Conservation (phyloP, 176 grass and related monocot genomes). For the Triticum urartu region DNA sequence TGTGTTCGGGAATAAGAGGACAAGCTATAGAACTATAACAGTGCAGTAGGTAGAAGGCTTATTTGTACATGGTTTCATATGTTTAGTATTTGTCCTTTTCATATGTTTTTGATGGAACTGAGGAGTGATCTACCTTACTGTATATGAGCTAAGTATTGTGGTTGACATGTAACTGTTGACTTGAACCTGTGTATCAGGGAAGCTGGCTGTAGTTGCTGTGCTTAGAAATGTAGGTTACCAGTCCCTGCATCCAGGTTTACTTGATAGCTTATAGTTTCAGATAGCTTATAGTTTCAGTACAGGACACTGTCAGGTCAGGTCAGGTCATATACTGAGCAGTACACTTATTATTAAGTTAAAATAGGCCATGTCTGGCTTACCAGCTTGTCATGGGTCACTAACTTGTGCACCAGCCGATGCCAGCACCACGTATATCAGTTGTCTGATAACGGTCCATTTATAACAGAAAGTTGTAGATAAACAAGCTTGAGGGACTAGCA, state of each 20-base stretch:
- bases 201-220: background rate
- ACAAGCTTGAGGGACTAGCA: slow-evolving; percentile 4
- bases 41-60: background rate
- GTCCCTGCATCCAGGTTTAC: background rate
- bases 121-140: background rate
- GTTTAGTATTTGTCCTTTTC: background rate
- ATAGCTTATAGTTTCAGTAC: slow-evolving; percentile 6
- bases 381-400: background rate
- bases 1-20: slow-evolving; percentile 3
- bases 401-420: background rate
- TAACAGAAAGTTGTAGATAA: background rate
- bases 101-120: background rate
- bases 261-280: slow-evolving; percentile 7
- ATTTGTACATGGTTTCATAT: background rate
- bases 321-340: background rate
- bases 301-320: background rate
- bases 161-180: background rate
- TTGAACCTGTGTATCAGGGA: background rate
- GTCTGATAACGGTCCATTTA: background rate
- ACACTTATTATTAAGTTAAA: slow-evolving; percentile 4
- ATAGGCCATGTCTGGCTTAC: slow-evolving; percentile 3
- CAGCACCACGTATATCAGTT: background rate
- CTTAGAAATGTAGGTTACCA: background rate
- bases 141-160: background rate
- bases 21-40: slow-evolving; percentile 1